Evolutionary conservation across 495 filamentous ascomycete genomes (phyloP), one percentile per base, ranked within the genome.

Genomic region (Penicillium roqueforti): DNA sequence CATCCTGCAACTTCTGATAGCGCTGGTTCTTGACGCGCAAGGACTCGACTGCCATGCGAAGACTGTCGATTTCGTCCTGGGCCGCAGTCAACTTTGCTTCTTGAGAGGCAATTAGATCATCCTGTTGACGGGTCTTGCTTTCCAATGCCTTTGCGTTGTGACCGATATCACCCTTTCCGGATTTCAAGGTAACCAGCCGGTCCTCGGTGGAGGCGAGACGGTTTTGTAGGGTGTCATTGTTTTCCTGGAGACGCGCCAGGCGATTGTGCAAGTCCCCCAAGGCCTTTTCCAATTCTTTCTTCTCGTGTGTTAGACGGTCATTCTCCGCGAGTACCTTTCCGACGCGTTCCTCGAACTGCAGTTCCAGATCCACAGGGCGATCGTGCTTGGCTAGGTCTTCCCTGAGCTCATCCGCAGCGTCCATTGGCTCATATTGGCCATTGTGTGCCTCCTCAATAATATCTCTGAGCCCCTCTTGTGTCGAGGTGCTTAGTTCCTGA

Each of bases 1-100:
- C 82, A 60, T 84, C 81, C 37, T 83, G 78, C 14, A 87, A 71
- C 47, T 79, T 80, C 46, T 84, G 80, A 29, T 81, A 68, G 3
- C 74, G 73, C 47, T 75, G 69, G 13, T 72, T 74, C 55, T 77
- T 74, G 50, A 70, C 65, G 23, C 68, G 68, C 47, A 76, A 55
- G 22, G 70, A 69, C 45, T 76, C 73, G 22, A 73, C 63, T 3
- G 65, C 69, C 68, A 74, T 74, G 9, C 63, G 67, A 18, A 76
- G 61, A 46, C 70, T 72, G 51, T 72, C 68, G 8, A 71, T 63
- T 51, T 76, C 73, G 54, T 77, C 74, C 46, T 77, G 70, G 14
- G 66, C 60, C 6, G 65, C 73, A 41, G 77, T 68, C 14, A 87
- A 54, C 55, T 84, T 73, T 22, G 73, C 73, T 60, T 87, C 84